Base-by-base conservation (phyloP, 2,329 filamentous ascomycete species). In the Botryotinia globosa region DNA sequence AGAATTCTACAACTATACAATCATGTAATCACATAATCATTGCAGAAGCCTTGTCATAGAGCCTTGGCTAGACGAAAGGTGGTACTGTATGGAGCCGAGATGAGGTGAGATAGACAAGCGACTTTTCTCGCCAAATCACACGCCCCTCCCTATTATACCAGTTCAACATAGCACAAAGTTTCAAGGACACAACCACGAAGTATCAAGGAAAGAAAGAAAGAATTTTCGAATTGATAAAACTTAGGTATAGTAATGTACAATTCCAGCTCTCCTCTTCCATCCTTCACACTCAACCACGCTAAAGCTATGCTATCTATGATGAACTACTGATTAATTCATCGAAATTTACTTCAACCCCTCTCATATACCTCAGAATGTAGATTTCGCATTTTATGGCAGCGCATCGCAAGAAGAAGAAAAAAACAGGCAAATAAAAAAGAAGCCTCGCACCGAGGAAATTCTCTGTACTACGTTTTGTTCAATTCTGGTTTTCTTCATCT, bases 241-340 rank as follows among this genome's bases (percentile, higher is more conserved):
- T 54, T 54, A 66, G 45, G 34, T 67, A 42, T 54, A 39, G 45
- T 67, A 54, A 32, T n/a, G 42, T 54, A 67, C 64, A 67, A 32
- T 54, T 54, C 48, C 32, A 29, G 2, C 34, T 32, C 62, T 25
- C 29, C 18, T 64, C n/a, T 16, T 12, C 20, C 20, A 22, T 9
- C 22, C 51, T 29, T 18, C 6, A 18, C 25, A n/a, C 12, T 20
- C 34, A 25, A 7, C 42, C 45, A 4, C 1, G n/a, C 25, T 18
- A 25, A 29, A 56, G n/a, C n/a, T 25, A 51, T 39, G n/a, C n/a
- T 25, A 51, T 39, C 16, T 34, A 14, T 51, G 16, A 58, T 69
- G 66, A 22, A 44, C 9, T 32, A 6, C 20, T 8, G 1, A 65
- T 12, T 34, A 9, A 45, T 69, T 54, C 29, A 59, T 44, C 18